A percentile compares a stretch with the other conserved stretches of the same genome.
These are phyloP conservation scores for Eutrema japonicum DNA, from an alignment of 345 rosid species.

Conservation along the genomic window DNA sequence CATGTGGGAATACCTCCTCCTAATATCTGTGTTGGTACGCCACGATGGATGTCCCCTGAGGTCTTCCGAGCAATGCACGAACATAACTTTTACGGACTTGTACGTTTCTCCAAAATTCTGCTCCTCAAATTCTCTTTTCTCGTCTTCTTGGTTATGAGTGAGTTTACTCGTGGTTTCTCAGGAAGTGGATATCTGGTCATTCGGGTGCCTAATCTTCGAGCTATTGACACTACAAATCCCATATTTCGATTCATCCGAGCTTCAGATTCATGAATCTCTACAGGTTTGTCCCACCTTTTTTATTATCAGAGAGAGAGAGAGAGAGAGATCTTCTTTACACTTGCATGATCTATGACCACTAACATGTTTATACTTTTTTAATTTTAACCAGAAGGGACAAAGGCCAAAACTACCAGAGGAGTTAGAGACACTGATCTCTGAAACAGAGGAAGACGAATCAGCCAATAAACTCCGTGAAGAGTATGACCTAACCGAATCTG, in stretches of 20 bases:
- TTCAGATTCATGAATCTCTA: constrained; percentile 69
- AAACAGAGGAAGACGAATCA: constrained; percentile 42
- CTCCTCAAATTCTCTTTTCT: constrained; percentile 14
- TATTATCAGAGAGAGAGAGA: neutral
- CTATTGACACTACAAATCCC: constrained; percentile 85
- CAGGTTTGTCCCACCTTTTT: constrained; percentile 53
- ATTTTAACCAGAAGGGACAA: constrained; percentile 64
- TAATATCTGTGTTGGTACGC: constrained; percentile 90
- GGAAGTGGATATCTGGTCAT: constrained; percentile 99
- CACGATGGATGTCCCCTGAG: constrained; percentile 99
- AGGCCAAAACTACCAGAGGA: constrained; percentile 70
- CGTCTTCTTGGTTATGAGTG: constrained; percentile 16
- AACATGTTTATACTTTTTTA: neutral
- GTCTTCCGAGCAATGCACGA: constrained; percentile 78
- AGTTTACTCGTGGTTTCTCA: constrained; percentile 48
- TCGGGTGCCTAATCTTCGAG: constrained; percentile 85
- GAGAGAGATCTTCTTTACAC: neutral
- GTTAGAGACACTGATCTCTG: constrained; percentile 54
- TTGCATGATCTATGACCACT: constrained; percentile 11
- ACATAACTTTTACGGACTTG: constrained; percentile 68
- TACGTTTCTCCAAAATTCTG: constrained; percentile 43
- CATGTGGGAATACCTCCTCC: constrained; percentile 84
- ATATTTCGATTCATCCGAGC: constrained; percentile 59
- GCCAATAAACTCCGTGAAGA: constrained; percentile 39
- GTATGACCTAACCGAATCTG: constrained; percentile 51